Percentiles rank a stretch among this genome's conserved stretches.
These are phyloP conservation scores for Microcyclospora pomicola DNA, from an alignment of 2,329 filamentous ascomycete genomes.

Conservation along the genomic window DNA sequence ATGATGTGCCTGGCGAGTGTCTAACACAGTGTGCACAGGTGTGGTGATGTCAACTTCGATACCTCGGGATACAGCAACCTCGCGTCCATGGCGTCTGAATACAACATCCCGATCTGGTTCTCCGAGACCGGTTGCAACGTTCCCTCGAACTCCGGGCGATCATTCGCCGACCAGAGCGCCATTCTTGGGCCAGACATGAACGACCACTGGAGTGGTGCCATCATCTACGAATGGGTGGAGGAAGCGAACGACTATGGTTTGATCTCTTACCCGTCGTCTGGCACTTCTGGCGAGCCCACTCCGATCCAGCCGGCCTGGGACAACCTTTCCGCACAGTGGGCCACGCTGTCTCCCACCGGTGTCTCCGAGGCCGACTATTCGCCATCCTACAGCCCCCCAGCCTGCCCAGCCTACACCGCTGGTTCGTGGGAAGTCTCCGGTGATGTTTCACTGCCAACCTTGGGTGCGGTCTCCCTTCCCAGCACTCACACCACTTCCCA, in stretches of 20 bases:
- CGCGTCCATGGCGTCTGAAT: conserved; percentile 51
- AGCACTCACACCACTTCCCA: not conserved
- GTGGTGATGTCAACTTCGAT: conserved; percentile 37
- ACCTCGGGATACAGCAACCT: conserved; percentile 57
- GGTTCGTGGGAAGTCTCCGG: conserved; percentile 62
- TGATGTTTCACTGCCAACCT: conserved; percentile 52
- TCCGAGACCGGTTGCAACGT: conserved; percentile 77
- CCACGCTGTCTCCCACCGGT: conserved; percentile 54
- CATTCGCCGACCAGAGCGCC: conserved; percentile 58
- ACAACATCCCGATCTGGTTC: conserved; percentile 78
- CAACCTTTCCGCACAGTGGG: conserved; percentile 67
- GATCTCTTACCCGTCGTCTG: conserved; percentile 44
- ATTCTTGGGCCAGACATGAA: conserved; percentile 66
- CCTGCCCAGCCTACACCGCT: conserved; percentile 56
- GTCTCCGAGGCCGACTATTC: conserved; percentile 53
- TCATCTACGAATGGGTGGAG: conserved; percentile 83
- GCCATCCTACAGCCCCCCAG: conserved; percentile 45
- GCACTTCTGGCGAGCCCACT: conserved; percentile 56
- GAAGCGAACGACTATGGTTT: conserved; percentile 74
- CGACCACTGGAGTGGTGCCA: conserved; percentile 58
- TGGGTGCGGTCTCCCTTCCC: conserved; percentile 38
- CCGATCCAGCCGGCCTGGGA: conserved; percentile 63
- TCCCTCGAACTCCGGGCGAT: conserved; percentile 37
- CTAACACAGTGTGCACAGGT: conserved; percentile 45
- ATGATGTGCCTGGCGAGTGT: not conserved